A percentile compares a stretch with the other conserved stretches of the same genome.
These are phyloP conservation scores for Podospora anserina DNA, from an alignment of 495 filamentous ascomycete species.

Conservation along the genomic window DNA sequence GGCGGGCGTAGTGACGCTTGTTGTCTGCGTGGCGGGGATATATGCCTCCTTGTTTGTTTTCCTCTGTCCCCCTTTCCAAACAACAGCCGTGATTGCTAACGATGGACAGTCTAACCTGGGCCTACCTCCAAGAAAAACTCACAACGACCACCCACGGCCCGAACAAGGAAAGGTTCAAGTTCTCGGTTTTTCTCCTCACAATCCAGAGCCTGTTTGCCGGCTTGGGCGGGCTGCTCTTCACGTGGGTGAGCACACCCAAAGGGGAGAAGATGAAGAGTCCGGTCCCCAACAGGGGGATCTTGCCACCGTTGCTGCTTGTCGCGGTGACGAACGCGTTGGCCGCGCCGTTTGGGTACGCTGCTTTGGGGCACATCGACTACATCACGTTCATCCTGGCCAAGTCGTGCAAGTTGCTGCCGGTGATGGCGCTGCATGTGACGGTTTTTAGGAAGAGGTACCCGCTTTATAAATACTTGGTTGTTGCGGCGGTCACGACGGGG, in stretches of 20 bases:
- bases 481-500: slow-evolving; percentile 81
- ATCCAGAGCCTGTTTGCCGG: slow-evolving; percentile 91
- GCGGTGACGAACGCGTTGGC: slow-evolving; percentile 84
- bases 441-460: slow-evolving; percentile 89
- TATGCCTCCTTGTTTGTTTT: slow-evolving; percentile 85
- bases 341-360: slow-evolving; percentile 91
- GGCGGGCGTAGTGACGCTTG: slow-evolving; percentile 63
- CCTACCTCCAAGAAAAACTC: slow-evolving; percentile 92
- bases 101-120: slow-evolving; percentile 79
- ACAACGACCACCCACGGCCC: slow-evolving; percentile 87
- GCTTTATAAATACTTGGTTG: slow-evolving; percentile 93
- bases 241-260: slow-evolving; percentile 59
- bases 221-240: slow-evolving; percentile 76
- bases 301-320: slow-evolving; percentile 78
- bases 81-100: slow-evolving; percentile 10
- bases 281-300: slow-evolving; percentile 70
- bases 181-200: slow-evolving; percentile 91
- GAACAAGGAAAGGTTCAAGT: slow-evolving; percentile 70
- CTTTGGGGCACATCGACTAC: slow-evolving; percentile 93
- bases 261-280: slow-evolving; percentile 55
- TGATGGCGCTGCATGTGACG: slow-evolving; percentile 94
- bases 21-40: slow-evolving; percentile 87
- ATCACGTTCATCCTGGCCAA: slow-evolving; percentile 98
- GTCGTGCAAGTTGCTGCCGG: slow-evolving; percentile 93
- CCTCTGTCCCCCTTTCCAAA: not conserved